Evolutionary conservation across 1,139 yeast genomes (phyloP).

Genomic region (Blastobotrys malaysiensis): DNA sequence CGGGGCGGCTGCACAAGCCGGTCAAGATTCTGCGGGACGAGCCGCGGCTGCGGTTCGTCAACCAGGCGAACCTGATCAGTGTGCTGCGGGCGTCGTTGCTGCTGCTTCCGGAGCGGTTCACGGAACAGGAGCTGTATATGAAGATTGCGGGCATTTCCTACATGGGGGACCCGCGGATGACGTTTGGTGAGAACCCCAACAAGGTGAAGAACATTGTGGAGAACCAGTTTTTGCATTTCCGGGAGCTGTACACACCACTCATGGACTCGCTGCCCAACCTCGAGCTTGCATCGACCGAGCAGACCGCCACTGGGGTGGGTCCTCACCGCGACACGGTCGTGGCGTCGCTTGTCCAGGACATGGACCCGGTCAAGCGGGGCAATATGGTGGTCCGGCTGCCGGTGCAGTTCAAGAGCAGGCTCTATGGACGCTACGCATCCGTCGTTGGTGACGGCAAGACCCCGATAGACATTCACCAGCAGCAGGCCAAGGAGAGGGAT

Average conservation of each 20-base stretch:
- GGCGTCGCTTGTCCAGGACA: conserved; percentile 35
- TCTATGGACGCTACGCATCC: conserved; percentile 39
- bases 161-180: conserved; percentile 85
- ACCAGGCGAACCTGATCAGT: conserved; percentile 70
- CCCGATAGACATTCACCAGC: conserved; percentile 1
- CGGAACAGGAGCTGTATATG: conserved; percentile 63
- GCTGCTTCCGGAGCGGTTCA: conserved; percentile 47
- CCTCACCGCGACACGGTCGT: conserved; percentile 20
- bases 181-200: conserved; percentile 83
- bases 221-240: conserved; percentile 67
- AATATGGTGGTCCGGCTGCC: conserved; percentile 45
- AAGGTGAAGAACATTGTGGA: conserved; percentile 80
- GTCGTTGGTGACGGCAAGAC: conserved; percentile 4
- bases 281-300: conserved; percentile 19
- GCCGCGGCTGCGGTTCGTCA: conserved; percentile 54
- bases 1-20: conserved; percentile 94
- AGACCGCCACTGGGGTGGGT: conserved; percentile 15
- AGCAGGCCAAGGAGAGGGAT: conserved; percentile 1
- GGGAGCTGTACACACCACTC: conserved; percentile 65
- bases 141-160: conserved; percentile 79
- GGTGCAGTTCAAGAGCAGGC: conserved; percentile 42
- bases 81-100: conserved; percentile 75
- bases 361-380: conserved; percentile 34
- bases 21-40: conserved; percentile 68
- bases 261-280: conserved; percentile 42